These are phyloP conservation scores for Paramecium pentaurelia DNA, from an alignment of 73 alveolate species.

Conservation along the genomic window DNA sequence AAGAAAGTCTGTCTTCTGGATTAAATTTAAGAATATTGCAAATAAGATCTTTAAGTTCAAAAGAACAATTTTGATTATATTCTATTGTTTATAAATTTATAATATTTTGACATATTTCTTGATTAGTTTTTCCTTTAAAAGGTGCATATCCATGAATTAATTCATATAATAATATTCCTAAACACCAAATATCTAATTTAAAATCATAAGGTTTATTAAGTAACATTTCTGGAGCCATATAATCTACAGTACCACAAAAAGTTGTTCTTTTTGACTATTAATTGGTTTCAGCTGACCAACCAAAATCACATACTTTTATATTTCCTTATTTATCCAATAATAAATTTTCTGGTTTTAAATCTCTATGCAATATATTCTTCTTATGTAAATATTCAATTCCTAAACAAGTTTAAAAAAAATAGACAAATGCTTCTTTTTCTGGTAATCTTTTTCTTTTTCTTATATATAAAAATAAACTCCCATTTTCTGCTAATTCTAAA, in stretches of 20 bases:
- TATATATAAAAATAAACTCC: conserved; percentile 59
- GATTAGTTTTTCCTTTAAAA: conserved; percentile 63
- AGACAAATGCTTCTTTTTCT: conserved; percentile 64
- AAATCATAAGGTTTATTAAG: conserved; percentile 77
- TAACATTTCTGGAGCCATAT: conserved; percentile 99
- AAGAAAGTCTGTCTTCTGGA: conserved; percentile 9
- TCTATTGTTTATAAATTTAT: neutral
- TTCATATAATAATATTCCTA: conserved; percentile 92
- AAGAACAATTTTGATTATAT: neutral
- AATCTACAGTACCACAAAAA: conserved; percentile 98
- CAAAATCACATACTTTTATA: conserved; percentile 94
- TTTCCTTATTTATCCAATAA: conserved; percentile 34
- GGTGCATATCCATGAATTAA: conserved; percentile 91
- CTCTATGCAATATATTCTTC: conserved; percentile 65
- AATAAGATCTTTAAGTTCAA: neutral
- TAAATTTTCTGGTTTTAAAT: conserved; percentile 64
- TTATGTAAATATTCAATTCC: conserved; percentile 68
- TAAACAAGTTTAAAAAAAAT: conserved; percentile 64
- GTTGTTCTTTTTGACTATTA: conserved; percentile 80
- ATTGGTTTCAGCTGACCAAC: conserved; percentile 80
- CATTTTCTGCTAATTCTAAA: conserved; percentile 74
- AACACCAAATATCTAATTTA: conserved; percentile 91
- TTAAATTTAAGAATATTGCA: neutral
- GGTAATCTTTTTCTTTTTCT: conserved; percentile 58
- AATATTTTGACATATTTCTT: neutral